Conservation (phyloP, 495 filamentous ascomycete genomes). For the Bryoglossum gracile region DNA sequence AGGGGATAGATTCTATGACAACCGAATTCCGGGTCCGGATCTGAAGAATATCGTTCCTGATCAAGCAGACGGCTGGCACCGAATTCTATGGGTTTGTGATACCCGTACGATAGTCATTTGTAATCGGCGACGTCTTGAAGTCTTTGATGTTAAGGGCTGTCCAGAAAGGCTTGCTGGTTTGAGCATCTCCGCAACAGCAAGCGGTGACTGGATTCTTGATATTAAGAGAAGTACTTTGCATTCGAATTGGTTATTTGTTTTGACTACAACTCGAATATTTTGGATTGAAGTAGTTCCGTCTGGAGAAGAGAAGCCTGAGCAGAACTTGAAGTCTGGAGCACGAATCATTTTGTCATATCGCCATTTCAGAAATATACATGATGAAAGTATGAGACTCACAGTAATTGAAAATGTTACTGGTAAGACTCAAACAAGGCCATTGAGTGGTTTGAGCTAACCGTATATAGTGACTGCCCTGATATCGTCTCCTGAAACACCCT, state of each 20-base stretch:
- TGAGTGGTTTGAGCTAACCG: slow-evolving; percentile 17
- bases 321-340: background rate
- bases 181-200: slow-evolving; percentile 25
- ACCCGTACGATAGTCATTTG: slow-evolving; percentile 40
- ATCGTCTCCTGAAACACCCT: slow-evolving; percentile 6
- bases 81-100: slow-evolving; percentile 42
- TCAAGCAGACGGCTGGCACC: slow-evolving; percentile 41
- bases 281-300: slow-evolving; percentile 26
- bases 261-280: slow-evolving; percentile 42
- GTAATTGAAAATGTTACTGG: slow-evolving; percentile 8
- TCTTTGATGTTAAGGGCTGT: slow-evolving; percentile 22
- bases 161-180: slow-evolving; percentile 30
- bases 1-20: slow-evolving; percentile 20
- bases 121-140: slow-evolving; percentile 33
- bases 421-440: no score
- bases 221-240: slow-evolving; percentile 40
- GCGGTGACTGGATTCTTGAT: slow-evolving; percentile 44
- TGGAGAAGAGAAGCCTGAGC: slow-evolving; percentile 7
- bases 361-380: slow-evolving; percentile 38
- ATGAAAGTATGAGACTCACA: slow-evolving; percentile 29
- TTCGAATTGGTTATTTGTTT: slow-evolving; percentile 44
- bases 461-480: slow-evolving; percentile 17
- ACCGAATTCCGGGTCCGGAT: slow-evolving; percentile 15
- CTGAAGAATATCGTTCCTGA: slow-evolving; percentile 18
- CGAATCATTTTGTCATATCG: slow-evolving; percentile 30